A percentile compares a stretch with the other conserved stretches of the same genome.
phyloP scores from a whole-genome alignment of 805 yeast species.

The Scheffersomyces ergatensis region DNA sequence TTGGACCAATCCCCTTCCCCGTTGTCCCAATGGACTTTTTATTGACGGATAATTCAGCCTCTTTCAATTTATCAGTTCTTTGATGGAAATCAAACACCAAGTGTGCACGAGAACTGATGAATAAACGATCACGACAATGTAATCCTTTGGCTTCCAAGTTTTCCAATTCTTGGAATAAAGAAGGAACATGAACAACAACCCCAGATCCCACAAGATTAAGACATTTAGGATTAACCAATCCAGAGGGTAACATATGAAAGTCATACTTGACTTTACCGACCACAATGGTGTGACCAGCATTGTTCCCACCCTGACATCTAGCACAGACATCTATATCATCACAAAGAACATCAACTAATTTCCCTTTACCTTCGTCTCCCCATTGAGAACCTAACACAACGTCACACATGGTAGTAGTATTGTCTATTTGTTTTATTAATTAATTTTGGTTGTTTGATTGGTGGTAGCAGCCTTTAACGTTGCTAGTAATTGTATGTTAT shows the following conservation, averaged over 20 bases:
- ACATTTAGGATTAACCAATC: conserved; percentile 93
- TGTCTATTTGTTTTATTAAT: not conserved
- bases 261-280: conserved; percentile 87
- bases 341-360: conserved; percentile 91
- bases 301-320: conserved; percentile 98
- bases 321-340: conserved; percentile 96
- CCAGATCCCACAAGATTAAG: conserved; percentile 90
- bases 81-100: conserved; percentile 98
- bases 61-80: conserved; percentile 92
- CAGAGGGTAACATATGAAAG: conserved; percentile 98
- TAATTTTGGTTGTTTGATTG: not conserved
- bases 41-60: conserved; percentile 76
- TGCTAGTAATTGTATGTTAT: not conserved
- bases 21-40: conserved; percentile 95
- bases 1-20: conserved; percentile 98
- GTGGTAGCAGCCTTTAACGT: not conserved
- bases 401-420: conserved; percentile 67
- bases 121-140: conserved; percentile 70
- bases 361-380: conserved; percentile 99
- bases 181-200: conserved; percentile 93
- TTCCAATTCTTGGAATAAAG: conserved; percentile 83
- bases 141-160: conserved; percentile 82
- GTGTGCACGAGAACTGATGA: conserved; percentile 91
- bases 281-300: conserved; percentile 98
- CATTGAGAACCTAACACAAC: conserved; percentile 98